Evolutionary conservation across 2,329 filamentous ascomycete species (phyloP).

Genomic region (Grosmannia clavigera): DNA sequence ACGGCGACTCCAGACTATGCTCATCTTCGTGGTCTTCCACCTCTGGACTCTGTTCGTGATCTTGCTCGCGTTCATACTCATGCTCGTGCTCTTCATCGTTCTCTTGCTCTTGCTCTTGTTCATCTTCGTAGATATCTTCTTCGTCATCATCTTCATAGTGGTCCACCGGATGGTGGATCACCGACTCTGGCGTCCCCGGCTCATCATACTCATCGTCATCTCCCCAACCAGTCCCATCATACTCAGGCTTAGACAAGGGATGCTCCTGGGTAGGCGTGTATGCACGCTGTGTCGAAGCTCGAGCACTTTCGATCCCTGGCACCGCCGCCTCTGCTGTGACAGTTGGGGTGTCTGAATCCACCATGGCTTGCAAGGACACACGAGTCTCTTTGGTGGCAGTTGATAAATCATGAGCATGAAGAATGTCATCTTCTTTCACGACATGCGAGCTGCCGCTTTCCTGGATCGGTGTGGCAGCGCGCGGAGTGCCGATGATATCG

Average conservation of each 20-base stretch:
- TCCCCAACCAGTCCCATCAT: conserved; percentile 51
- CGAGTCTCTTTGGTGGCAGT: conserved; percentile 12
- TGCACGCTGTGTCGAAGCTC: conserved; percentile 27
- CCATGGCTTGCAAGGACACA: conserved; percentile 7
- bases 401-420: conserved; percentile 4
- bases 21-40: background rate
- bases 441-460: conserved; percentile 12
- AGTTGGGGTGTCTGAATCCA: conserved; percentile 22
- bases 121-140: conserved; percentile 6
- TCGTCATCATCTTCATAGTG: conserved; percentile 13
- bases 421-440: conserved; percentile 9
- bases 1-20: conserved; percentile 35
- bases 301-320: conserved; percentile 24
- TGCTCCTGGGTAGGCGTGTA: conserved; percentile 38
- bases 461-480: conserved; percentile 28
- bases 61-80: background rate
- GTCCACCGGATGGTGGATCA: conserved; percentile 64
- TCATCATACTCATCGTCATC: conserved; percentile 45
- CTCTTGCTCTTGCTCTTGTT: background rate
- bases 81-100: conserved; percentile 24
- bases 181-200: conserved; percentile 72
- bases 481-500: conserved; percentile 39
- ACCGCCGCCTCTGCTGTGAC: conserved; percentile 17
- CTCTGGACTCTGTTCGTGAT: background rate
- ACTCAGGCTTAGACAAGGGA: conserved; percentile 44